A percentile compares a stretch with the other conserved stretches of the same genome.
These are phyloP conservation scores for Blastocystis sp. DNA, from an alignment of 352 stramenopile species.

Conservation along the genomic window DNA sequence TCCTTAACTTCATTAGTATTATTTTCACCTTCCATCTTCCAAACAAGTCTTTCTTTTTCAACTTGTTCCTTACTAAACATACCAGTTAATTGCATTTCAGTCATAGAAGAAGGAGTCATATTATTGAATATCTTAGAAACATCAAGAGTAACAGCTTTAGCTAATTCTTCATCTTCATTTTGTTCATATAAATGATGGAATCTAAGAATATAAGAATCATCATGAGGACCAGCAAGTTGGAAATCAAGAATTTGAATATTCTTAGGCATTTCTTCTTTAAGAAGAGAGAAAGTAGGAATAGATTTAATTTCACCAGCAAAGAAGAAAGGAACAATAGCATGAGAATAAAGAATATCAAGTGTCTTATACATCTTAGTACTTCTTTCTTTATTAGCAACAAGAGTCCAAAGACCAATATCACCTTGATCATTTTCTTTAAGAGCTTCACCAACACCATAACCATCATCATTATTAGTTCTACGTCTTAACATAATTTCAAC, in stretches of 20 bases:
- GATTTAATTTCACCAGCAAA: background rate
- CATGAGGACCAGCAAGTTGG: slow-evolving; percentile 50
- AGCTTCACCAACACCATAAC: slow-evolving; percentile 67
- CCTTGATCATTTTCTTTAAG: slow-evolving; percentile 59
- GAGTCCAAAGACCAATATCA: slow-evolving; percentile 43
- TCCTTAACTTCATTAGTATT: slow-evolving; percentile 35
- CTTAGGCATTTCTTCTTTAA: slow-evolving; percentile 51
- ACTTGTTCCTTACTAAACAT: slow-evolving; percentile 49
- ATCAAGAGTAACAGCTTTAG: slow-evolving; percentile 51
- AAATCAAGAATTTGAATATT: slow-evolving; percentile 78
- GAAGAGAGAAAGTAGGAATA: slow-evolving; percentile 32
- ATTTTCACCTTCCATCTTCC: slow-evolving; percentile 45
- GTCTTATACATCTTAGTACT: slow-evolving; percentile 36
- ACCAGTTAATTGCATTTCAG: slow-evolving; percentile 65
- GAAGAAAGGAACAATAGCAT: slow-evolving; percentile 28
- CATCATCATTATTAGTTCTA: slow-evolving; percentile 69
- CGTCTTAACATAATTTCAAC: slow-evolving; percentile 95
- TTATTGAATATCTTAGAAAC: slow-evolving; percentile 46
- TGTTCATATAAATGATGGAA: slow-evolving; percentile 74
- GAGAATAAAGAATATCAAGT: slow-evolving; percentile 19
- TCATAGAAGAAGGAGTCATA: slow-evolving; percentile 46
- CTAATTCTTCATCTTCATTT: slow-evolving; percentile 58
- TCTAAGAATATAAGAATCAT: slow-evolving; percentile 61
- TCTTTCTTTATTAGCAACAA: slow-evolving; percentile 46
- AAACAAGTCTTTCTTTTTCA: slow-evolving; percentile 49